These are phyloP conservation scores for Lachnum nothofagi DNA, from an alignment of 2,329 filamentous ascomycete species.

Conservation along the genomic window DNA sequence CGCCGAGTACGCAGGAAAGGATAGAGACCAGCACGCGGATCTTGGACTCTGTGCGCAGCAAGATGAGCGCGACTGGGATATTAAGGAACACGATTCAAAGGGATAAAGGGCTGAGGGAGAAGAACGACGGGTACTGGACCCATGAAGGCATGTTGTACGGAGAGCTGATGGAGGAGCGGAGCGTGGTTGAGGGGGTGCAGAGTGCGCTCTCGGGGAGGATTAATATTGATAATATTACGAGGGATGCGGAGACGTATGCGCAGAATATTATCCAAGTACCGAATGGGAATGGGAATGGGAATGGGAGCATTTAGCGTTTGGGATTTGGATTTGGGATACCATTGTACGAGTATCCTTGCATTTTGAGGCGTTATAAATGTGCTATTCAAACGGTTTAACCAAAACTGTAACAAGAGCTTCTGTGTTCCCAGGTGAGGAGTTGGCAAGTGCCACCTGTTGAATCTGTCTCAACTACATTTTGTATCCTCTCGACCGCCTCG, in stretches of 20 bases:
- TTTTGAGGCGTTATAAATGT: too few relatives aligned
- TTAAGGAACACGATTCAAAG: constrained; percentile 74
- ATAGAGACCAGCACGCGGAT: constrained; percentile 54
- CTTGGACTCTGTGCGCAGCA: constrained; percentile 57
- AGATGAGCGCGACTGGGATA: constrained; percentile 67
- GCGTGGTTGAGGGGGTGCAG: constrained; percentile 67
- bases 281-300: background rate
- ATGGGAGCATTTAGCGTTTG: background rate
- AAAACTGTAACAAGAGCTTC: too few relatives aligned
- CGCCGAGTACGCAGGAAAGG: constrained; percentile 58
- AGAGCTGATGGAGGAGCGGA: constrained; percentile 72
- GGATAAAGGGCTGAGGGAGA: constrained; percentile 64
- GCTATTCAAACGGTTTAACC: too few relatives aligned
- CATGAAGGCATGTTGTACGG: constrained; percentile 69
- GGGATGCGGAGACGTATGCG: constrained; percentile 60
- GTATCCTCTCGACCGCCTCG: too few relatives aligned
- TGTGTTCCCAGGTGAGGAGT: too few relatives aligned
- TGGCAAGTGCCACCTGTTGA: too few relatives aligned
- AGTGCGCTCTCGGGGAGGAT: constrained; percentile 60
- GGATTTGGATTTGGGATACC: background rate
- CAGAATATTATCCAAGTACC: constrained; percentile 34
- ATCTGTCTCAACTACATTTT: too few relatives aligned
- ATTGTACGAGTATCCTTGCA: background rate
- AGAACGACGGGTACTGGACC: constrained; percentile 70
- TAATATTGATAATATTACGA: constrained; percentile 55